Evolutionary conservation across 805 yeast species (phyloP), one percentile per base, ranked within the genome.

Genomic region (Yueomyces sp.): DNA sequence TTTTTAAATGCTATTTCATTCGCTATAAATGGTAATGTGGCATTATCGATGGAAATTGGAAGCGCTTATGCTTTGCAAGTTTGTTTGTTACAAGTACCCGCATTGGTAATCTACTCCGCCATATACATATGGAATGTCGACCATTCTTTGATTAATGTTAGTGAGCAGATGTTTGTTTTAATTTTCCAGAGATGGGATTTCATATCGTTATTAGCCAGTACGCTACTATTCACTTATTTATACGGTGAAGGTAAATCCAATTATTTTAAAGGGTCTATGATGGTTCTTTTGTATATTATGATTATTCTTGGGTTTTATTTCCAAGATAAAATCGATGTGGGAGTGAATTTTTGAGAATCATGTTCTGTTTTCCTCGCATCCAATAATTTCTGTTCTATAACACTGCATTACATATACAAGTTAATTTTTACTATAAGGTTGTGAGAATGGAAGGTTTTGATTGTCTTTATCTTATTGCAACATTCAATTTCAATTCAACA

Each of bases 191-290:
- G 85, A 47, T 92, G 97, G 97, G 98, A 92, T 61, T 72, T 90
- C 42, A 74, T 87, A 51, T 94, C 94, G 2, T 76, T 85, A 8
- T 71, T 87, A 46, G 76, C 85, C 33, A 81, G 95, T 45, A 92
- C 90, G 45, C 85, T 86, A 48, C 66, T 92, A 62, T 90, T 86
- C 68, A 84, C 95, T 1, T 90, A 92, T 62, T 76, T 92, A 45
- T 92, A 92, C 60, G 95, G 96, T 0, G 98, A 92, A 59, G 98
- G 98, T 2, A 87, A 88, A 57, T 82, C 94, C 31, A 92, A 92
- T 59, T 92, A 92, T 60, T 90, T 92, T 72, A 92, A 92, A 62
- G 97, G 98, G 2, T 80, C 88, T 12, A 85, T 92, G 51, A 66
- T 90, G 57, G 76, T 90, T 9, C 72, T 92, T 49, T 72, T 85